These are phyloP conservation scores for Cladosporium oxysporum DNA, from an alignment of 2,329 filamentous ascomycete genomes.

Conservation along the genomic window DNA sequence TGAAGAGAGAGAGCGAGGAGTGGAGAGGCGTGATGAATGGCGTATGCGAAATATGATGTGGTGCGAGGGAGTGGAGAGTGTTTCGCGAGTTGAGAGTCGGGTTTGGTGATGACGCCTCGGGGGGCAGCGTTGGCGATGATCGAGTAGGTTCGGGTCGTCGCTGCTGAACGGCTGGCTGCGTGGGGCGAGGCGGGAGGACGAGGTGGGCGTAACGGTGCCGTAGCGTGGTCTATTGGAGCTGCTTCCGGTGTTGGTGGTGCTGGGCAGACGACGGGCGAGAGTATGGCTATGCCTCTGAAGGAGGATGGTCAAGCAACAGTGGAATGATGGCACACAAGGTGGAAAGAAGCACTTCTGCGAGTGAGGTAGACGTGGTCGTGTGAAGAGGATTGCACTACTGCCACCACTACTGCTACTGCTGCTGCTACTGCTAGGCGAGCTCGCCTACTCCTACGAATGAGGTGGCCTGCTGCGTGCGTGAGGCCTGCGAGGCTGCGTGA, in stretches of 20 bases:
- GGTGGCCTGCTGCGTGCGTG: not conserved
- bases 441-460: not conserved
- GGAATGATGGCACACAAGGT: not conserved
- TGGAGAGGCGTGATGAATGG: too few relatives aligned
- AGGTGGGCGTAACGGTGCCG: not conserved
- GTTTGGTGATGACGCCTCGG: conserved; percentile 3
- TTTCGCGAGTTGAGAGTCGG: not conserved
- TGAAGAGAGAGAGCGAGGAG: not conserved
- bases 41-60: not conserved
- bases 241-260: not conserved
- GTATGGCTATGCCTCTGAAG: not conserved
- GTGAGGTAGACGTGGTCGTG: not conserved
- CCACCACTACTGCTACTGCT: not conserved
- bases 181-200: not conserved
- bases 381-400: not conserved
- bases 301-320: not conserved
- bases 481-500: not conserved
- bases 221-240: not conserved
- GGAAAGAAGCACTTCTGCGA: not conserved
- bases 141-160: conserved; percentile 9
- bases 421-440: not conserved
- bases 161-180: conserved; percentile 1
- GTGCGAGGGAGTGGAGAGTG: not conserved
- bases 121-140: not conserved
- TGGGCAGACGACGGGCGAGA: not conserved